Evolutionary conservation across 1,139 yeast genomes (phyloP).

Genomic region (Kluyveromyces marxianus): DNA sequence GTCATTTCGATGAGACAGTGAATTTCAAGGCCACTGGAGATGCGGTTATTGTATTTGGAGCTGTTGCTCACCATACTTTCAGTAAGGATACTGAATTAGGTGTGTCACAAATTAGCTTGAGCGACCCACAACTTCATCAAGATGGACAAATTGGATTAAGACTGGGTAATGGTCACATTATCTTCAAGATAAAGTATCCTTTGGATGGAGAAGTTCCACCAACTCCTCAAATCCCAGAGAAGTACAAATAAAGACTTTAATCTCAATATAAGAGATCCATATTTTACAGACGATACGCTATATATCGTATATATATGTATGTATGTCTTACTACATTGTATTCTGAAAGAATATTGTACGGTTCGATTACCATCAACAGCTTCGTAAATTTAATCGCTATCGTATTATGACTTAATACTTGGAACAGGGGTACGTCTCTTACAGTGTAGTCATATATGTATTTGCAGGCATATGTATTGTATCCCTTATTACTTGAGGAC

Average conservation of each 20-base stretch:
- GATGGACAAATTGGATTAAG: constrained; percentile 26
- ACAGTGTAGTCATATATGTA: no score
- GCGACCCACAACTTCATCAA: constrained; percentile 26
- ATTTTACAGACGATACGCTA: not conserved
- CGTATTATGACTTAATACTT: no score
- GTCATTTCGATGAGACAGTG: constrained; percentile 57
- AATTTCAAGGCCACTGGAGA: constrained; percentile 61
- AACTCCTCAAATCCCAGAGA: constrained; percentile 17
- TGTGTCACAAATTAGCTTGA: constrained; percentile 34
- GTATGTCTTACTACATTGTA: no score
- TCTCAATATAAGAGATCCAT: not conserved
- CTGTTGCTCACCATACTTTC: constrained; percentile 63
- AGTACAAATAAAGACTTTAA: constrained; percentile 4
- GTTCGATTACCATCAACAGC: no score
- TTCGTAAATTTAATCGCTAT: no score
- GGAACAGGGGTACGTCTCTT: no score
- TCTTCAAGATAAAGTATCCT: constrained; percentile 23
- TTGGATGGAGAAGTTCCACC: constrained; percentile 12
- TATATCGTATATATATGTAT: no score
- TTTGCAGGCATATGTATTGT: no score
- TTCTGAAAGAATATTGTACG: no score
- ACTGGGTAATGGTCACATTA: constrained; percentile 26
- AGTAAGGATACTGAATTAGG: constrained; percentile 68
- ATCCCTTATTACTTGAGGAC: no score
- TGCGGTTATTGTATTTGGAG: constrained; percentile 49